phyloP scores from a whole-genome alignment of 2,329 filamentous ascomycete genomes.

The Arthrinium phaeospermum region DNA sequence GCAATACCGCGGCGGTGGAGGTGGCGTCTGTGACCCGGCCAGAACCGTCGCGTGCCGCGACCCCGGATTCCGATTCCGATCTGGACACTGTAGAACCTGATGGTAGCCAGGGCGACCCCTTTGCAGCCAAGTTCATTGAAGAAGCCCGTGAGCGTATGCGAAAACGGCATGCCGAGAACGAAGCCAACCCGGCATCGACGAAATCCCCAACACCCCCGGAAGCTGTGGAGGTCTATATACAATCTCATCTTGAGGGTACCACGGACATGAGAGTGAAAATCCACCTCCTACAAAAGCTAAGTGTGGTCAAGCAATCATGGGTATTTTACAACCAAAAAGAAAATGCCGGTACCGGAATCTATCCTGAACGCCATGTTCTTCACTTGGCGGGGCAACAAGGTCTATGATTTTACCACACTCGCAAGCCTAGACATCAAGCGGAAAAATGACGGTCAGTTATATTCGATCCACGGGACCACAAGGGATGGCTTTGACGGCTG shows the following conservation, averaged over 20 bases:
- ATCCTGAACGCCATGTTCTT: slow-evolving; percentile 68
- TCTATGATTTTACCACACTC: slow-evolving; percentile 80
- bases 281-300: slow-evolving; percentile 70
- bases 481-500: slow-evolving; percentile 55
- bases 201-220: slow-evolving; percentile 14
- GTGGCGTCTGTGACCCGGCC: background rate
- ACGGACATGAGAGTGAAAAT: slow-evolving; percentile 67
- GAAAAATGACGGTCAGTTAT: slow-evolving; percentile 49
- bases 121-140: slow-evolving; percentile 52
- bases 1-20: slow-evolving; percentile 12
- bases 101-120: slow-evolving; percentile 44
- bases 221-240: slow-evolving; percentile 65
- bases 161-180: slow-evolving; percentile 32
- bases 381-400: slow-evolving; percentile 75
- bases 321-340: slow-evolving; percentile 62
- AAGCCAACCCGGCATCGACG: slow-evolving; percentile 24
- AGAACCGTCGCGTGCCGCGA: background rate
- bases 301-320: slow-evolving; percentile 73
- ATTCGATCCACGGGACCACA: slow-evolving; percentile 37
- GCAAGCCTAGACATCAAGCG: slow-evolving; percentile 67
- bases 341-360: slow-evolving; percentile 42
- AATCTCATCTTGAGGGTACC: slow-evolving; percentile 67
- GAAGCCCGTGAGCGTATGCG: slow-evolving; percentile 45
- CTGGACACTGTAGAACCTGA: background rate
- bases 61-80: background rate